Percentiles rank a stretch among this genome's conserved stretches.
Evolutionary conservation across 768 basidiomycete genomes (phyloP).

Genomic region (Boletus vermiculosoides): DNA sequence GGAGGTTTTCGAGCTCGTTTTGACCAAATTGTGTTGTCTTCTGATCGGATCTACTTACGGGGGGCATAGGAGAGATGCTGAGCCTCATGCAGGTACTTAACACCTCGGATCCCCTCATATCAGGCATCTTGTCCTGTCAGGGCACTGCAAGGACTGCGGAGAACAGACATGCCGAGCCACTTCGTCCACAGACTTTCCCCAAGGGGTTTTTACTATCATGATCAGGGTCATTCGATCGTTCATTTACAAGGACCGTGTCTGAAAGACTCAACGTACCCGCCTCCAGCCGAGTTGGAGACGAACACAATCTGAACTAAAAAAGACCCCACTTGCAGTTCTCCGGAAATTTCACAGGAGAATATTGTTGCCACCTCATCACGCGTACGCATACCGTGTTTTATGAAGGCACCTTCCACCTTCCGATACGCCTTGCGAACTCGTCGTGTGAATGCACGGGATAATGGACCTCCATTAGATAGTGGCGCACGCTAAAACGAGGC

Average conservation of each 20-base stretch:
- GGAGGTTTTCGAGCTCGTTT: slow-evolving; percentile 24
- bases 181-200: slow-evolving; percentile 1
- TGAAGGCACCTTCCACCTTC: slow-evolving; percentile 14
- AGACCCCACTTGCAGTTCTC: background rate
- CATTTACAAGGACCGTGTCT: background rate
- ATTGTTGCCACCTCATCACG: slow-evolving; percentile 4
- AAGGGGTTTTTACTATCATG: background rate
- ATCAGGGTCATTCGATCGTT: slow-evolving; percentile 11
- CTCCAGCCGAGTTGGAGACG: background rate
- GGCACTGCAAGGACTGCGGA: slow-evolving; percentile 2
- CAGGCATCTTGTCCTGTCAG: background rate
- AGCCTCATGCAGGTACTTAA: background rate
- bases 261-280: background rate
- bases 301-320: slow-evolving; percentile 16
- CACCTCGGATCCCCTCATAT: slow-evolving; percentile 3
- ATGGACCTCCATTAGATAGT: slow-evolving; percentile 10
- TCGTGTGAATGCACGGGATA: slow-evolving; percentile 23
- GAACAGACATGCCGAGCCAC: background rate
- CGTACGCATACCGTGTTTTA: slow-evolving; percentile 4
- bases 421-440: slow-evolving; percentile 7
- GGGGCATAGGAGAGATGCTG: background rate
- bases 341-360: background rate
- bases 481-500: slow-evolving; percentile 14
- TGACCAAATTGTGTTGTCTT: slow-evolving; percentile 29
- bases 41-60: slow-evolving; percentile 25